Base-by-base conservation (phyloP, 139 green algal genomes). In the Coelastrella sp. region DNA sequence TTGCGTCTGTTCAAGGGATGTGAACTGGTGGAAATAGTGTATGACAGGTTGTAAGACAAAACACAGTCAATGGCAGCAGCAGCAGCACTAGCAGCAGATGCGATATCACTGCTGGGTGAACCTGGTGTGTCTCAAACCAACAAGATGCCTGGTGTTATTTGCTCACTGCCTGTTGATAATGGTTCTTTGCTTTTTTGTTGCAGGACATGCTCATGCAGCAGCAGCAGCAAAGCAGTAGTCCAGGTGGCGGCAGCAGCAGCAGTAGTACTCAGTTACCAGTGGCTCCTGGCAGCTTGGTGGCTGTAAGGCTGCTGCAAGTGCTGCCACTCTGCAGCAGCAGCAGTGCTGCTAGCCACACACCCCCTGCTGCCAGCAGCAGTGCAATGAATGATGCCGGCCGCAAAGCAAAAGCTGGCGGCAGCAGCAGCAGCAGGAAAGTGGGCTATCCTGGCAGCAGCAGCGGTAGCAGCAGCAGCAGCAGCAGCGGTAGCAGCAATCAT, bases 391-490 rank as follows among this genome's bases (percentile, higher is more conserved):
- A 47, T 47, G 32, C 32, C 32, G 32, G 32, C 32, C 32, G 32
- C 32, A 10, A 13, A 13, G 61, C 8, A 10, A 71, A 71, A 71
- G 59, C 8, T 71, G 61, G 61, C 11, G 11, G 61, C 61, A 71
- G 61, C 61, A 71, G 10, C 7, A 7, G 10, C 57, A 71, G 57
- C 56, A n/a, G n/a, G n/a, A n/a, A n/a, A n/a, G n/a, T n/a, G n/a
- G n/a, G n/a, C n/a, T n/a, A n/a, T n/a, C n/a, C n/a, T n/a, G n/a
- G n/a, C n/a, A n/a, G n/a, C n/a, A n/a, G n/a, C n/a, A 60, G 59
- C 59, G 57, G 60, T 58, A 74, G 60, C 80, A 86, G 80, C 19
- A 73, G 59, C 59, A 77, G 32, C 82, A 78, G 23, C 82, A 66
- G 64, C 65, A 66, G 82, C 65, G 3, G 60, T 60, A 56, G n/a